phyloP scores from a whole-genome alignment of 352 stramenopile genomes.

The Pilasporangium apinafurcum region DNA sequence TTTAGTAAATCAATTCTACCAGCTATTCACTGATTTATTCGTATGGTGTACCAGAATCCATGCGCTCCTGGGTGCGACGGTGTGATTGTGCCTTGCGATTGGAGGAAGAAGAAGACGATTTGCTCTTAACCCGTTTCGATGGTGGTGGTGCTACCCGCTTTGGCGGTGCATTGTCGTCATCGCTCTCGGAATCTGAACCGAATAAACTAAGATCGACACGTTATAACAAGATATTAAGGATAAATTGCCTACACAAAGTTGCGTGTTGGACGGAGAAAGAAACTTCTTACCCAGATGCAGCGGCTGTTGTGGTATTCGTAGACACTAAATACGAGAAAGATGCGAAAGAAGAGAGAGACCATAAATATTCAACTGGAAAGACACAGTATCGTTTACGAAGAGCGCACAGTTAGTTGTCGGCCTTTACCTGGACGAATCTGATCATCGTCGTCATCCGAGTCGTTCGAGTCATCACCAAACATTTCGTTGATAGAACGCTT shows the following conservation, averaged over 20 bases:
- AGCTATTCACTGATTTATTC: not conserved
- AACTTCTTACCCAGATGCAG: slow-evolving; percentile 53
- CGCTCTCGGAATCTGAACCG: slow-evolving; percentile 83
- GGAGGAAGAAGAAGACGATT: not conserved
- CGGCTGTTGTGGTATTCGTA: slow-evolving; percentile 37
- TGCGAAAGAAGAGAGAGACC: not conserved
- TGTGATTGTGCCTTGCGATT: slow-evolving; percentile 2
- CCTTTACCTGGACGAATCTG: slow-evolving; percentile 39
- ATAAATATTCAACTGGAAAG: not conserved
- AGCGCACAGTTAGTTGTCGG: not conserved
- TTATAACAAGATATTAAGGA: not conserved
- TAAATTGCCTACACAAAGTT: not conserved
- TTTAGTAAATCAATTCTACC: not conserved
- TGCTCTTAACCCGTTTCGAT: slow-evolving; percentile 41
- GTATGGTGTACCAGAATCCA: slow-evolving; percentile 12
- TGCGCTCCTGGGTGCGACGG: no score
- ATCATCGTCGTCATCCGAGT: slow-evolving; percentile 56
- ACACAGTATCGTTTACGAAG: not conserved
- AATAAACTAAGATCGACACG: slow-evolving; percentile 42
- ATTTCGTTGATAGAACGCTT: slow-evolving; percentile 86
- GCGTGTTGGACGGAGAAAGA: not conserved
- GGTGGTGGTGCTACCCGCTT: slow-evolving; percentile 43
- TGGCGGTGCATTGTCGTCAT: slow-evolving; percentile 44
- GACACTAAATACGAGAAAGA: slow-evolving; percentile 23
- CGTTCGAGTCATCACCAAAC: slow-evolving; percentile 81